Evolutionary conservation across 2,329 filamentous ascomycete genomes (phyloP).

Genomic region (Penicillium brasilianum): DNA sequence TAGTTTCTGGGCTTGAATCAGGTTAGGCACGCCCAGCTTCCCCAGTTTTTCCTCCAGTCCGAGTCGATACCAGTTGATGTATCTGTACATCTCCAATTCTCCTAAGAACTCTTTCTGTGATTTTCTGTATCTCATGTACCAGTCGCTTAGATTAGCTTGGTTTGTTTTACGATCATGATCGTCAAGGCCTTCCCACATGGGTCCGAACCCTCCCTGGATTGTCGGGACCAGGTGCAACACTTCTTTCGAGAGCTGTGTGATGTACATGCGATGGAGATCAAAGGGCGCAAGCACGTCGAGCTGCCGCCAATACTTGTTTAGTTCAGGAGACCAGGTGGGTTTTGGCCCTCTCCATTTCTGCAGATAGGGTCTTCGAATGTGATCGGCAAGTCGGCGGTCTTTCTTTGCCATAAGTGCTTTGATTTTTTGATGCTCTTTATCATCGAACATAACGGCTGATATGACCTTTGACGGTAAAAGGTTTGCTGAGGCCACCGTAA

Average conservation of each 20-base stretch:
- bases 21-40: slow-evolving; percentile 20
- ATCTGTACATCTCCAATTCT: slow-evolving; percentile 12
- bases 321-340: slow-evolving; percentile 5
- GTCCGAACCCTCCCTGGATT: slow-evolving; percentile 12
- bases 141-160: not conserved
- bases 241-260: slow-evolving; percentile 16
- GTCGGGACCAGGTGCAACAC: slow-evolving; percentile 15
- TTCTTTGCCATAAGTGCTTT: not conserved
- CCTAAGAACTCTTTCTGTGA: slow-evolving; percentile 6
- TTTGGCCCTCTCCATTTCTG: slow-evolving; percentile 15
- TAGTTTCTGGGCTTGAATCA: slow-evolving; percentile 19
- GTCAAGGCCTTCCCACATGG: slow-evolving; percentile 12
- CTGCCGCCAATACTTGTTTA: slow-evolving; percentile 35
- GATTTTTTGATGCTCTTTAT: not conserved
- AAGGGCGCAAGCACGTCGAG: slow-evolving; percentile 36
- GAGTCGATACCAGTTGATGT: slow-evolving; percentile 35
- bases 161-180: not conserved
- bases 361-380: slow-evolving; percentile 15
- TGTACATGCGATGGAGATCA: slow-evolving; percentile 12
- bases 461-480: not conserved
- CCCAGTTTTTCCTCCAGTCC: slow-evolving; percentile 27
- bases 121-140: slow-evolving; percentile 12
- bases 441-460: slow-evolving; percentile 12
- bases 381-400: not conserved
- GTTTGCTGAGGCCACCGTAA: not conserved